A percentile compares a stretch with the other conserved stretches of the same genome.
Evolutionary conservation across 2,329 filamentous ascomycete genomes (phyloP).

Genomic region (Herpotrichia juniperi): DNA sequence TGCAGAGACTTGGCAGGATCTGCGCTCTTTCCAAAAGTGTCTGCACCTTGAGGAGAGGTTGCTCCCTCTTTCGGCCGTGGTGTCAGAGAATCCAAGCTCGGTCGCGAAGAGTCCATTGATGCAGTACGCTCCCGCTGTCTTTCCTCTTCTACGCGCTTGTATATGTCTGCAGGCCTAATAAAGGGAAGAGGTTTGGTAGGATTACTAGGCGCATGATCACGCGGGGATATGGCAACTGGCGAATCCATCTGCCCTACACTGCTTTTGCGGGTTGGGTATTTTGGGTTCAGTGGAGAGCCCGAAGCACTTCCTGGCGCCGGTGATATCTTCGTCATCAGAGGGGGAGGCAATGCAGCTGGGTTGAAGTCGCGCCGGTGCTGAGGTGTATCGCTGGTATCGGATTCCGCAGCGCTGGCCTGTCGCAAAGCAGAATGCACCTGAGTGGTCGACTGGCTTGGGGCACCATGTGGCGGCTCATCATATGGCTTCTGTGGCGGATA

Average conservation of each 20-base stretch:
- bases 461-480: conserved; percentile 13
- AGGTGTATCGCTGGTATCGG: conserved; percentile 38
- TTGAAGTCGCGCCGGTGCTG: conserved; percentile 57
- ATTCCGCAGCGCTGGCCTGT: conserved; percentile 35
- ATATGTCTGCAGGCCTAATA: conserved; percentile 77
- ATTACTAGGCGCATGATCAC: conserved; percentile 36
- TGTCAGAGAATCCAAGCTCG: conserved; percentile 61
- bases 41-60: conserved; percentile 15
- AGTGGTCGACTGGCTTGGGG: conserved; percentile 13
- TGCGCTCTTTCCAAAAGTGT: conserved; percentile 9
- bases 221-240: conserved; percentile 27
- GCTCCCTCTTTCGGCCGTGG: conserved; percentile 29
- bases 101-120: conserved; percentile 63
- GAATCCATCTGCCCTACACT: conserved; percentile 58
- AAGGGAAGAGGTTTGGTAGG: conserved; percentile 65
- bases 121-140: conserved; percentile 59
- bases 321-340: conserved; percentile 52
- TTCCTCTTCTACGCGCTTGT: conserved; percentile 73
- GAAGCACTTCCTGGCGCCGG: conserved; percentile 42
- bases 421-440: conserved; percentile 15
- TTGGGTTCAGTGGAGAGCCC: conserved; percentile 42
- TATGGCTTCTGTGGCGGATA: conserved; percentile 22
- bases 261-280: conserved; percentile 67
- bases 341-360: conserved; percentile 58
- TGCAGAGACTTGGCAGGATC: conserved; percentile 30